Percentiles rank a stretch among this genome's conserved stretches.
These are phyloP conservation scores for Coemansia sp. DNA, from an alignment of 192 early-diverging fungal species.

Conservation along the genomic window DNA sequence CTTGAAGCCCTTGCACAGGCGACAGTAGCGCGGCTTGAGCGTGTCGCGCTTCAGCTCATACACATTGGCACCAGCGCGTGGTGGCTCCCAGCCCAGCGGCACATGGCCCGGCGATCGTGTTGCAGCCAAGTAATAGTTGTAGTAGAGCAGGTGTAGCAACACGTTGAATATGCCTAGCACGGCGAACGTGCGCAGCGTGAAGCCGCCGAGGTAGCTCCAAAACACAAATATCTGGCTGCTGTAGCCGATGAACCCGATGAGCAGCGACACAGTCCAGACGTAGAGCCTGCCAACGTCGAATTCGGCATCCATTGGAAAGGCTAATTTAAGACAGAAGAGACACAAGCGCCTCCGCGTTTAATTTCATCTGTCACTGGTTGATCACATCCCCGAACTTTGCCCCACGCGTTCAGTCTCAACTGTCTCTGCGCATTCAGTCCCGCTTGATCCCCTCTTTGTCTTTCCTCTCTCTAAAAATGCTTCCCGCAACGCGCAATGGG, in stretches of 20 bases:
- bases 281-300: conserved; percentile 53
- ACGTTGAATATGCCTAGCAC: conserved; percentile 77
- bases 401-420: no score
- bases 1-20: conserved; percentile 64
- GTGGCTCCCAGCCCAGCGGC: conserved; percentile 56
- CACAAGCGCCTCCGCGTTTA: not conserved
- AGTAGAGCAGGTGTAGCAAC: conserved; percentile 70
- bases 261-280: conserved; percentile 58
- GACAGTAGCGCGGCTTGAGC: conserved; percentile 69
- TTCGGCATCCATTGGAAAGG: conserved; percentile 26
- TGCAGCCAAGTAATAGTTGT: conserved; percentile 84
- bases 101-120: conserved; percentile 79
- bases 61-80: conserved; percentile 43
- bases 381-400: no score
- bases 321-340: not conserved
- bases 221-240: conserved; percentile 64
- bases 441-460: not conserved
- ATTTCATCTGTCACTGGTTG: no score
- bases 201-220: conserved; percentile 57
- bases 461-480: conserved; percentile 15
- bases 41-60: conserved; percentile 69
- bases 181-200: conserved; percentile 35
- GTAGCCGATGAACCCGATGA: conserved; percentile 64
- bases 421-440: not conserved
- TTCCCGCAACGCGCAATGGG: conserved; percentile 50